Evolutionary conservation across 2,329 filamentous ascomycete genomes (phyloP), one percentile per base, ranked within the genome.

Genomic region (Aaosphaeria arxii): DNA sequence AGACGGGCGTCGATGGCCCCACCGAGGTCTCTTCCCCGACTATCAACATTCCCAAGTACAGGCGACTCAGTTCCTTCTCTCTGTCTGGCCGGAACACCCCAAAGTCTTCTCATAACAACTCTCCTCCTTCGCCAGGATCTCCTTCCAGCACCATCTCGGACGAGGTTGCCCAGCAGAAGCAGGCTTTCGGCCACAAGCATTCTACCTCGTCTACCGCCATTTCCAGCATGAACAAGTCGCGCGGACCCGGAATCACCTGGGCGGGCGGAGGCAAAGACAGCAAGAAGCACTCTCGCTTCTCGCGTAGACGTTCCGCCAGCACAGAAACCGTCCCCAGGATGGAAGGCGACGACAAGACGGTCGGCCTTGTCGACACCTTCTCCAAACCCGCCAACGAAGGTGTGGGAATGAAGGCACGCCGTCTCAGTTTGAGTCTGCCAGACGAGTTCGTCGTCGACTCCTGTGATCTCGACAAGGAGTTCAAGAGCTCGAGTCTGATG

Each of bases 341-440:
- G 7, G 49, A 54, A 5, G 40, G 42, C 1, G 58, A 56, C 29
- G 58, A 66, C 6, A 50, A 58, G 7, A 67, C 64, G 28, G 59
- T 64, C 38, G 66, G 63, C 29, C 61, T 71, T 53, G 46, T 69
- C 32, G 54, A 57, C 29, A 70, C 67, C 13, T 70, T 69, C 40
- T 70, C 68, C 29, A 67, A 63, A 43, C 53, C 63, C 1, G 86
- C 88, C 1, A 83, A 84, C 45, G 80, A 80, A 24, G 88, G 88
- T 9, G 87, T 85, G 13, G 88, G 88, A 7, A 79, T 88, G 66
- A 92, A 91, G 72, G 85, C 88, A 30, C 81, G 88, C n/a, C 84
- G 87, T 44, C 77, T 92, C 73, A 91, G 88, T 62, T 69, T 89
- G 43, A 87, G 81, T 59, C 74, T 90, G 29, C 86, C 86, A 1